Evolutionary conservation across 2,329 filamentous ascomycete genomes (phyloP), one percentile per base, ranked within the genome.

Genomic region (Diaporthe citriasiana): DNA sequence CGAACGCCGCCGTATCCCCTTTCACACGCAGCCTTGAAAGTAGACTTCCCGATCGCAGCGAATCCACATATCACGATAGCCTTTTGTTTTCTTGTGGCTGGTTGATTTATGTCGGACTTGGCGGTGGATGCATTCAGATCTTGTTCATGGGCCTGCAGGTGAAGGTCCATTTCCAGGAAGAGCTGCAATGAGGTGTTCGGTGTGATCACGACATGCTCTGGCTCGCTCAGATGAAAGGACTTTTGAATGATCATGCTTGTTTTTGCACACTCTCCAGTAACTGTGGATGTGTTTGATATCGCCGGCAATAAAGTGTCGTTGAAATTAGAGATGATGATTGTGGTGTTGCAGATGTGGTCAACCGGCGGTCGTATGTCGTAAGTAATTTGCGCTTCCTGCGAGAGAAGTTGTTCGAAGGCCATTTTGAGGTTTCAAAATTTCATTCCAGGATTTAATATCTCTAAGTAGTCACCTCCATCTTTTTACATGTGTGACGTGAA

Each of bases 11-110:
- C 27, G 47, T 71, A 71, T 4, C 19, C 35, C 25, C 33, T 12
- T 7, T 63, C 19, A 22, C 13, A 42, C 1, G 45, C 45, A 33
- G 25, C 10, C 35, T 63, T 63, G 19, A 63, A 55, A 3, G 33
- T 45, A 22, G 70, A 53, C 27, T 71, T 63, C 7, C 70, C 70
- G 19, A 71, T 71, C 22, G 70, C 56, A 40, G 70, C 33, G 6
- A 63, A 63, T 3, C 47, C 70, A 33, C 70, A 71, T 25, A 63
- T 63, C 8, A 71, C 33, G n/a, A 45, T 63, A 10, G 56, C 45
- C 2, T 53, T 51, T 6, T 71, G 70, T 30, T 17, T 33, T 1
- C 13, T 53, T 2, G 50, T 25, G 10, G 9, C 9, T 19, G 7
- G 22, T 10, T 6, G 1, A 7, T 51, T 42, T 12, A 7, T 47